phyloP scores from a whole-genome alignment of 768 basidiomycete genomes.

The Lactarius evosmus region DNA sequence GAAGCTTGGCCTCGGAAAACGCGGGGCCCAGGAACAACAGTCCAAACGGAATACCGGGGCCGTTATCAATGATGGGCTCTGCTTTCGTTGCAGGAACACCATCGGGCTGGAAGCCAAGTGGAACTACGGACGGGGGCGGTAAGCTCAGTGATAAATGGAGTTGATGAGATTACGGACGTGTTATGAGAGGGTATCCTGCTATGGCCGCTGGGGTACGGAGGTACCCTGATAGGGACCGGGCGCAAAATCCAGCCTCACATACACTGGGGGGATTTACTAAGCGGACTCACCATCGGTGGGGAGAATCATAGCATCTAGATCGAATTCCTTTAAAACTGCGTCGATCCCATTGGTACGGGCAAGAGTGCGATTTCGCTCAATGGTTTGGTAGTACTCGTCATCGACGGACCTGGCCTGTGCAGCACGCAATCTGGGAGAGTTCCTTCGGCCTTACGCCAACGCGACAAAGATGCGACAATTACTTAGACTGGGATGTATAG shows the following conservation, averaged over 20 bases:
- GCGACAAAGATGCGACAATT: conserved; percentile 13
- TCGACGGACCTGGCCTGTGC: conserved; percentile 4
- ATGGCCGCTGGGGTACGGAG: conserved; percentile 32
- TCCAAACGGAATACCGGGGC: conserved; percentile 39
- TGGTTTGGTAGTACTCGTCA: conserved; percentile 41
- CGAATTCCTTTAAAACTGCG: conserved; percentile 43
- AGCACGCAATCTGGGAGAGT: neutral
- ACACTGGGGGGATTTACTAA: neutral
- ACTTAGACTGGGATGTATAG: conserved; percentile 38
- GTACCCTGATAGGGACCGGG: conserved; percentile 5
- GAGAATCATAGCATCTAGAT: conserved; percentile 52
- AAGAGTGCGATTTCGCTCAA: conserved; percentile 34
- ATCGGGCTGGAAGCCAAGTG: conserved; percentile 39
- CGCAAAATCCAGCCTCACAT: neutral
- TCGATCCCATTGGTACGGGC: conserved; percentile 55
- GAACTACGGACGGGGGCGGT: conserved; percentile 30
- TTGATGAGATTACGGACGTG: conserved; percentile 29
- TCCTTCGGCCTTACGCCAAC: neutral
- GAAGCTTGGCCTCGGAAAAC: conserved; percentile 43
- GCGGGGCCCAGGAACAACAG: conserved; percentile 45
- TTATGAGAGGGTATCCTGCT: conserved; percentile 39
- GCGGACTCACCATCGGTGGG: conserved; percentile 36
- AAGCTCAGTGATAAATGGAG: neutral
- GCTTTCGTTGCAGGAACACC: conserved; percentile 32
- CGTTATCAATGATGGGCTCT: conserved; percentile 30